phyloP scores from a whole-genome alignment of 2,329 filamentous ascomycete genomes.

The Pyrenophora teres region DNA sequence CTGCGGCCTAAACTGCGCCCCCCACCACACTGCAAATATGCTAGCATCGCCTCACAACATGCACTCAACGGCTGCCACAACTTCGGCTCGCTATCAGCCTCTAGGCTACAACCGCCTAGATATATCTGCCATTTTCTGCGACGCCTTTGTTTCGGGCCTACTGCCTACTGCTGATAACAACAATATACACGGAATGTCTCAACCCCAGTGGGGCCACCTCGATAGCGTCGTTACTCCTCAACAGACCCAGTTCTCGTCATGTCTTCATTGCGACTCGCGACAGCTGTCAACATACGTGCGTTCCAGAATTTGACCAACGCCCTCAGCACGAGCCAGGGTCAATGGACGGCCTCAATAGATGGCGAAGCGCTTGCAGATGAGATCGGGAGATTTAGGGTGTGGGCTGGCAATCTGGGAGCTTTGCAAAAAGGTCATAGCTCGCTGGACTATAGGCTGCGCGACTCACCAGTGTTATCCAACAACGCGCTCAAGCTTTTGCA shows the following conservation, averaged over 20 bases:
- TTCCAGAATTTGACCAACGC: constrained; percentile 34
- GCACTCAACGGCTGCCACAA: constrained; percentile 3
- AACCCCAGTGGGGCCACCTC: not conserved
- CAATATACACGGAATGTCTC: not conserved
- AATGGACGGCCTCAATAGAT: constrained; percentile 26
- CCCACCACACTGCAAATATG: constrained; percentile 9
- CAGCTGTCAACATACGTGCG: constrained; percentile 36
- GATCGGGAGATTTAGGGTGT: constrained; percentile 45
- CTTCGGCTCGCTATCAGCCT: not conserved
- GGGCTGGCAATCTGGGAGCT: constrained; percentile 44
- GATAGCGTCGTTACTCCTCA: constrained; percentile 4
- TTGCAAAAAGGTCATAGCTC: constrained; percentile 46
- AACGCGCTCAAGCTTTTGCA: constrained; percentile 42
- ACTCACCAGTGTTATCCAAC: constrained; percentile 40
- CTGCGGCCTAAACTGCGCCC: constrained; percentile 16
- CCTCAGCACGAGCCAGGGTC: constrained; percentile 21
- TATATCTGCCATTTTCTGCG: constrained; percentile 2
- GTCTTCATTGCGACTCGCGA: constrained; percentile 36
- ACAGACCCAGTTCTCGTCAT: constrained; percentile 20
- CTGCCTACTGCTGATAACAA: not conserved
- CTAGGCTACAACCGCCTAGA: constrained; percentile 2
- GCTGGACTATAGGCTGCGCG: constrained; percentile 45
- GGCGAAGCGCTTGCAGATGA: constrained; percentile 42
- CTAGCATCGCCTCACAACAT: constrained; percentile 12
- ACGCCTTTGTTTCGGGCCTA: not conserved